Conservation (phyloP, 2,329 filamentous ascomycete genomes). For the Leptographium procerum region DNA sequence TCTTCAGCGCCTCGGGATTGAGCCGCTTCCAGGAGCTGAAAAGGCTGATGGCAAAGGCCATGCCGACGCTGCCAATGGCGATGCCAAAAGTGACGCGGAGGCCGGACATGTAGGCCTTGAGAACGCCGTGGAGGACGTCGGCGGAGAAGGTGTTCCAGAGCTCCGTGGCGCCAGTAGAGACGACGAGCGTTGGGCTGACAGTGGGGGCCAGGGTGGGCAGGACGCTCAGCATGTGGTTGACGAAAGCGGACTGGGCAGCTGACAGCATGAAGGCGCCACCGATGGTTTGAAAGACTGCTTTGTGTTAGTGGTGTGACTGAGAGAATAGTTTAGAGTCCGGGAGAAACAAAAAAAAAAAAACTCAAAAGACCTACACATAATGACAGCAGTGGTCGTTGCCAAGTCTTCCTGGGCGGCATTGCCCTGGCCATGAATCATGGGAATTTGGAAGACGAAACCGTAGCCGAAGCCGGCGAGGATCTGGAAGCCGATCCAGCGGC, state of each 20-base stretch:
- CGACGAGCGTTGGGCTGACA: conserved; percentile 13
- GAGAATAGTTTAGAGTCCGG: not conserved
- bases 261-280: conserved; percentile 37
- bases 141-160: conserved; percentile 34
- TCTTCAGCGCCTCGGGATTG: conserved; percentile 8
- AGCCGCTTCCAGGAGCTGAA: conserved; percentile 11
- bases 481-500: conserved; percentile 36
- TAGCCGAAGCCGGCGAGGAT: conserved; percentile 32
- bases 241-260: conserved; percentile 27
- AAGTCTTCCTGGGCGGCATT: conserved; percentile 22
- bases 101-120: conserved; percentile 43
- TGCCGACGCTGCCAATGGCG: conserved; percentile 8
- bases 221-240: conserved; percentile 21
- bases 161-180: conserved; percentile 33
- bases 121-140: conserved; percentile 34
- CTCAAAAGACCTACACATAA: conserved; percentile 15
- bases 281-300: conserved; percentile 28
- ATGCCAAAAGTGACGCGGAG: conserved; percentile 17
- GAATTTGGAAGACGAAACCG: conserved; percentile 33
- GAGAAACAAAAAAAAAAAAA: conserved; percentile 6
- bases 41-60: conserved; percentile 19
- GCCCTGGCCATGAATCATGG: conserved; percentile 26
- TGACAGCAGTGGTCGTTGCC: conserved; percentile 25
- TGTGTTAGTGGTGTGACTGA: conserved; percentile 1
- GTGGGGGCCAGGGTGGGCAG: conserved; percentile 14